Conservation (phyloP, 1,284 basidiomycete genomes). For the Cutaneotrichosporon daszewskae region DNA sequence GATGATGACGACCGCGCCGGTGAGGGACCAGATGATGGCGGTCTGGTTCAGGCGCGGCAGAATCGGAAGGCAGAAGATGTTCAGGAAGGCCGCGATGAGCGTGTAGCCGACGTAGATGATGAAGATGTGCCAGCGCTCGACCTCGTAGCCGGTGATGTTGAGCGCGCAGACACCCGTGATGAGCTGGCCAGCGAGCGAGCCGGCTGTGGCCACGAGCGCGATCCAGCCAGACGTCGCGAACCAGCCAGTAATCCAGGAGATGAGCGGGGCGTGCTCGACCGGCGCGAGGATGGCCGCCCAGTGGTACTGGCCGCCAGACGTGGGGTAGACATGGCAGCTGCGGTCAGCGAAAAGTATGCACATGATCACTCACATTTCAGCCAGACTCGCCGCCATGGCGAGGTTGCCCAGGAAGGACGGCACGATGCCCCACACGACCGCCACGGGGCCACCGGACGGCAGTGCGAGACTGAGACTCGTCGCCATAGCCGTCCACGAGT, state of each 20-base stretch:
- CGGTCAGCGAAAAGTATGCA: not conserved
- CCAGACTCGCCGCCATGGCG: slow-evolving; percentile 22
- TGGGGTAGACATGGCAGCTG: slow-evolving; percentile 9
- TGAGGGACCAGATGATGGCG: slow-evolving; percentile 31
- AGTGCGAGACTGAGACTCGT: slow-evolving; percentile 14
- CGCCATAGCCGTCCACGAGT: slow-evolving; percentile 28
- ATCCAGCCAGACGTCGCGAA: slow-evolving; percentile 17
- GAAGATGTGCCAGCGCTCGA: slow-evolving; percentile 11
- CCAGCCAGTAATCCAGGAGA: slow-evolving; percentile 21
- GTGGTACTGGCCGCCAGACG: slow-evolving; percentile 39
- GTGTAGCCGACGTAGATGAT: slow-evolving; percentile 11
- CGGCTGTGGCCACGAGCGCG: slow-evolving; percentile 24
- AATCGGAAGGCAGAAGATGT: slow-evolving; percentile 12
- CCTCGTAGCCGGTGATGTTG: slow-evolving; percentile 3
- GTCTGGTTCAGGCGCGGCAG: slow-evolving; percentile 16
- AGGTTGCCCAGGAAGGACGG: slow-evolving; percentile 24
- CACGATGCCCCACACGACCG: slow-evolving; percentile 37
- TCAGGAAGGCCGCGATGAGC: slow-evolving; percentile 5
- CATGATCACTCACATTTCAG: slow-evolving; percentile 8
- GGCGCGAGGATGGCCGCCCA: slow-evolving; percentile 39
- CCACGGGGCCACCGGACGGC: slow-evolving; percentile 33
- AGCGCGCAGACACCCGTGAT: slow-evolving; percentile 45
- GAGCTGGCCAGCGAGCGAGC: slow-evolving; percentile 25
- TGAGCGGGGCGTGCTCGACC: slow-evolving; percentile 16
- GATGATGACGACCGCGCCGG: slow-evolving; percentile 39